Percentiles rank a stretch among this genome's conserved stretches.
Evolutionary conservation across 208 protist genomes (phyloP).

Genomic region (Trypanosomatidae sp.): DNA sequence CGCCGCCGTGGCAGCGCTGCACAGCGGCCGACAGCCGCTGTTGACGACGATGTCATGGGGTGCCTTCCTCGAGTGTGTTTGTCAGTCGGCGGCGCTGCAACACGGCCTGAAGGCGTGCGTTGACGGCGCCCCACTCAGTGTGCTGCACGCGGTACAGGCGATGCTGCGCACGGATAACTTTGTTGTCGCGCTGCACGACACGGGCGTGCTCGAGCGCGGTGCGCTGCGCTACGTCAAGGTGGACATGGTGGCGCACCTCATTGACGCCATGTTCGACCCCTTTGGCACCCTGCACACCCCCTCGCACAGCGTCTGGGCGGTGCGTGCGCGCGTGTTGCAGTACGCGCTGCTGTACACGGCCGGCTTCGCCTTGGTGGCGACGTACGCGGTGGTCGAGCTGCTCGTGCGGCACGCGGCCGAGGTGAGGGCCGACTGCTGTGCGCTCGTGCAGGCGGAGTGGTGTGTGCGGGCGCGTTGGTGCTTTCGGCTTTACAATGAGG

Average conservation of each 20-base stretch:
- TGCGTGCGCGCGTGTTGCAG: conserved; percentile 21
- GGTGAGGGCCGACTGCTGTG: conserved; percentile 37
- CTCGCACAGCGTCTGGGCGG: conserved; percentile 13
- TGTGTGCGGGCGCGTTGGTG: conserved; percentile 34
- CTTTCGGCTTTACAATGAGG: conserved; percentile 82
- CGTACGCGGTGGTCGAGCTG: conserved; percentile 34
- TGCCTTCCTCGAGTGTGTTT: conserved; percentile 44
- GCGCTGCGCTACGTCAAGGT: conserved; percentile 28
- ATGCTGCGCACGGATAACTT: conserved; percentile 72
- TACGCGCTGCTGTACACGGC: conserved; percentile 22
- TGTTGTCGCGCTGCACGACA: conserved; percentile 44
- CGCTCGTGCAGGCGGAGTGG: conserved; percentile 40
- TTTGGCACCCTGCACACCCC: conserved; percentile 36
- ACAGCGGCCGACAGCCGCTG: conserved; percentile 10
- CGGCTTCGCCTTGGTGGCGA: conserved; percentile 44
- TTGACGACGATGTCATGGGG: conserved; percentile 55
- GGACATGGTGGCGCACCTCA: conserved; percentile 15
- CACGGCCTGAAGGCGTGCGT: conserved; percentile 9
- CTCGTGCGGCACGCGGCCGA: conserved; percentile 58
- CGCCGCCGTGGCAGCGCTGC: conserved; percentile 1
- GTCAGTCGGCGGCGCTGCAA: conserved; percentile 12
- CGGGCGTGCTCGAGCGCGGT: conserved; percentile 18
- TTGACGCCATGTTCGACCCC: conserved; percentile 49
- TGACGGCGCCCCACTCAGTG: conserved; percentile 22
- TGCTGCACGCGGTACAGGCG: conserved; percentile 39